Conservation (phyloP, 805 yeast genomes). For the Metschnikowia peoriensis region DNA sequence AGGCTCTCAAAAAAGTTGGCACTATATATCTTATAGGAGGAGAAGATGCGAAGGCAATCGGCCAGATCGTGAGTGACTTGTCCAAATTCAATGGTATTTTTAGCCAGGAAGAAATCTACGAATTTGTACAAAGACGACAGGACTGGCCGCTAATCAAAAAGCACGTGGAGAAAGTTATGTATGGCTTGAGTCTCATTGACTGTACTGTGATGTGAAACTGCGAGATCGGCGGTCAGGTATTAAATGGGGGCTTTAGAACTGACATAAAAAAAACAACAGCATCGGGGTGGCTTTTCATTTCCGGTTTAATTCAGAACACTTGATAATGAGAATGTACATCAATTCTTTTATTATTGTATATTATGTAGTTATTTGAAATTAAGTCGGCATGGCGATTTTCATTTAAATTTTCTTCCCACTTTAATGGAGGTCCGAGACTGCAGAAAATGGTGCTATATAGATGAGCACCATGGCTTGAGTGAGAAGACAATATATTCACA, state of each 20-base stretch:
- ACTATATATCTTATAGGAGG: constrained; percentile 73
- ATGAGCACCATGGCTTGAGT: not conserved
- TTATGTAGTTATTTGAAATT: too few species aligned
- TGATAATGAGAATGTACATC: too few species aligned
- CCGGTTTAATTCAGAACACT: too few species aligned
- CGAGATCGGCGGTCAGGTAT: not conserved
- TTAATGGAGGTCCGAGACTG: not conserved
- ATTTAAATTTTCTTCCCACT: too few species aligned
- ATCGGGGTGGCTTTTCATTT: too few species aligned
- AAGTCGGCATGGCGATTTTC: not conserved
- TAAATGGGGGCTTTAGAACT: too few species aligned
- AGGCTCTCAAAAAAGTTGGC: constrained; percentile 80
- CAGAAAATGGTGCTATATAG: not conserved
- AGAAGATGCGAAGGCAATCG: constrained; percentile 77
- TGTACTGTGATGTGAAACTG: constrained; percentile 52
- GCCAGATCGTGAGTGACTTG: constrained; percentile 77
- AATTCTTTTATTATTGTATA: too few species aligned
- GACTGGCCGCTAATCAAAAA: constrained; percentile 80
- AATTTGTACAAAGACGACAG: constrained; percentile 79
- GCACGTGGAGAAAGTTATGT: constrained; percentile 92
- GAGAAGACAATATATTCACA: not conserved
- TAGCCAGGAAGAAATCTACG: constrained; percentile 91
- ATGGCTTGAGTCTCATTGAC: constrained; percentile 81
- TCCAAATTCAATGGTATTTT: constrained; percentile 86
- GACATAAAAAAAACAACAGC: not conserved